A percentile compares a stretch with the other conserved stretches of the same genome.
These are phyloP conservation scores for Diaporthe capsici DNA, from an alignment of 2,329 filamentous ascomycete species.

Conservation along the genomic window DNA sequence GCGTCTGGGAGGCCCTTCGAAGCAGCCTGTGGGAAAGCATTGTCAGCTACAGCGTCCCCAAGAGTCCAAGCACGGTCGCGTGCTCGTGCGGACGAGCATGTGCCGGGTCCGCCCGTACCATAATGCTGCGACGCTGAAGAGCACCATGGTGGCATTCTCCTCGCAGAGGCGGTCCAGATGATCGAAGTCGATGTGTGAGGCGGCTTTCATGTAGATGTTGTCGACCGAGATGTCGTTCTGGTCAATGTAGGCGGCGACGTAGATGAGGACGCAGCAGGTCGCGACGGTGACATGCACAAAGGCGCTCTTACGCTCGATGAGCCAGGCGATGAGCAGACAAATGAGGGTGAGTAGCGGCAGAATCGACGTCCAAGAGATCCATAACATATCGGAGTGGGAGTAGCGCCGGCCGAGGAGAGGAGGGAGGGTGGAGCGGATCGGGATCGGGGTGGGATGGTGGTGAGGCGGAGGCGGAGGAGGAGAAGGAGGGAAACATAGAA, in stretches of 20 bases:
- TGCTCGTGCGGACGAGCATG: conserved; percentile 24
- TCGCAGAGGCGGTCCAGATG: conserved; percentile 62
- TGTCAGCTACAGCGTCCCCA: conserved; percentile 37
- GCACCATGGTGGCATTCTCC: conserved; percentile 67
- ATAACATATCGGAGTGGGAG: conserved; percentile 62
- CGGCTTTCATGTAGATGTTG: conserved; percentile 52
- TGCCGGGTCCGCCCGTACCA: conserved; percentile 58
- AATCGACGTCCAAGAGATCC: conserved; percentile 61
- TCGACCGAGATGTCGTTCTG: conserved; percentile 55
- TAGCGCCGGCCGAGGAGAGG: conserved; percentile 47
- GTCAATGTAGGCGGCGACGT: conserved; percentile 58
- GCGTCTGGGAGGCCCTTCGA: conserved; percentile 87
- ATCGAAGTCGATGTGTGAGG: conserved; percentile 61
- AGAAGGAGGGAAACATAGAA: conserved; percentile 36
- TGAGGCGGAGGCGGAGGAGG: conserved; percentile 38
- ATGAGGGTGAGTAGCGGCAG: conserved; percentile 61
- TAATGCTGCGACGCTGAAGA: conserved; percentile 66
- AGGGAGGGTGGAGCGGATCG: conserved; percentile 40
- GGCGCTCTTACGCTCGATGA: conserved; percentile 59
- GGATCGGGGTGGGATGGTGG: conserved; percentile 41
- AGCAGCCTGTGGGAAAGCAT: conserved; percentile 73
- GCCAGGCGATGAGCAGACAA: conserved; percentile 58
- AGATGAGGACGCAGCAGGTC: conserved; percentile 56
- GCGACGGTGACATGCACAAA: conserved; percentile 59
- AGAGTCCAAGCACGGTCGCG: conserved; percentile 1